These are phyloP conservation scores for Stagonosporopsis tanaceti DNA, from an alignment of 2,329 filamentous ascomycete genomes.

Conservation along the genomic window DNA sequence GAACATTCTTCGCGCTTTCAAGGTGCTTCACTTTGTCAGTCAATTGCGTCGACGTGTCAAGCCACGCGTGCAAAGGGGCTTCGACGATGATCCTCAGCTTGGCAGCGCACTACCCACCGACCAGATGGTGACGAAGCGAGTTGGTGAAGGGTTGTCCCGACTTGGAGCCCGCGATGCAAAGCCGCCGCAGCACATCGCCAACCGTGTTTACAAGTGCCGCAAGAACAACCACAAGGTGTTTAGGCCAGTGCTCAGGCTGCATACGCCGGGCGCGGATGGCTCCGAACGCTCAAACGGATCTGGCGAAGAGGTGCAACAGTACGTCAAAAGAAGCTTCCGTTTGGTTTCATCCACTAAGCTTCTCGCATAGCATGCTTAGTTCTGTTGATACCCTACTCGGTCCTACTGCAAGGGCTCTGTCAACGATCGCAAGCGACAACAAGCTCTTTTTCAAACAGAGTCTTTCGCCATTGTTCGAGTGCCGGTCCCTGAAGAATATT, in stretches of 20 bases:
- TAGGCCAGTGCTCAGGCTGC: constrained; percentile 32
- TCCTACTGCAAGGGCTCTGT: constrained; percentile 34
- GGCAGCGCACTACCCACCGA: constrained; percentile 30
- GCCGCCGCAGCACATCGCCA: constrained; percentile 31
- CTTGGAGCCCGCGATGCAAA: constrained; percentile 32
- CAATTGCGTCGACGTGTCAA: constrained; percentile 49
- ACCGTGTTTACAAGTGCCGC: constrained; percentile 37
- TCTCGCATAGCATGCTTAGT: constrained; percentile 41
- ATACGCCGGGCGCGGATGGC: constrained; percentile 30
- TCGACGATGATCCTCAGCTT: constrained; percentile 31
- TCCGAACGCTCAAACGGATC: constrained; percentile 41
- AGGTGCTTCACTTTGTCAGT: constrained; percentile 50
- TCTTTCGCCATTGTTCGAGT: constrained; percentile 37
- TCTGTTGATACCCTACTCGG: constrained; percentile 35
- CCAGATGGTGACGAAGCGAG: constrained; percentile 36
- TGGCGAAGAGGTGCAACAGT: constrained; percentile 49
- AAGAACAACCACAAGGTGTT: constrained; percentile 23
- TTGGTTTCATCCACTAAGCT: constrained; percentile 46
- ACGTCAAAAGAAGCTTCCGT: constrained; percentile 39
- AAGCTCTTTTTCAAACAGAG: constrained; percentile 48
- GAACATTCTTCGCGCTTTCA: constrained; percentile 48
- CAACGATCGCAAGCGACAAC: constrained; percentile 41
- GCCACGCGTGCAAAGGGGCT: constrained; percentile 38
- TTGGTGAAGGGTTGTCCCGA: constrained; percentile 38
- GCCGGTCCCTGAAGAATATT: constrained; percentile 40